phyloP scores from a whole-genome alignment of 805 yeast genomes.

The Wickerhamiella lipophila region DNA sequence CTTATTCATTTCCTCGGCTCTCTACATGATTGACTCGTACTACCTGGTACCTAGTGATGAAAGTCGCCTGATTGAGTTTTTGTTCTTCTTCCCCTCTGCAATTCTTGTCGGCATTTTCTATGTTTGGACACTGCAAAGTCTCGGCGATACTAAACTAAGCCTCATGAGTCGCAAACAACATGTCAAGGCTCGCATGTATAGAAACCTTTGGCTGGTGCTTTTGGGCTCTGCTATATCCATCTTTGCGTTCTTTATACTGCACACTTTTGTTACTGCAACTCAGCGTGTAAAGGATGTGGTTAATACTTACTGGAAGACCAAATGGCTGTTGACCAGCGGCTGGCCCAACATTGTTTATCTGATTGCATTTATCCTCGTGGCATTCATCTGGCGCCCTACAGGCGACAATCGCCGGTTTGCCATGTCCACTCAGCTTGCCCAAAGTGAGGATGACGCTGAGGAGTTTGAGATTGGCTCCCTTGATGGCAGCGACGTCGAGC shows the following conservation, averaged over 20 bases:
- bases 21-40: slow-evolving; percentile 44
- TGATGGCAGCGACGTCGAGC: slow-evolving; percentile 31
- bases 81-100: slow-evolving; percentile 60
- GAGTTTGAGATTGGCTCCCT: slow-evolving; percentile 52
- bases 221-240: slow-evolving; percentile 58
- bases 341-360: slow-evolving; percentile 90
- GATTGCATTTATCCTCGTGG: slow-evolving; percentile 66
- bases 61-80: slow-evolving; percentile 38
- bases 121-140: slow-evolving; percentile 55
- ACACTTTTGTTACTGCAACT: slow-evolving; percentile 57
- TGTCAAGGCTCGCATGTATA: slow-evolving; percentile 81
- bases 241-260: slow-evolving; percentile 55
- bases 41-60: slow-evolving; percentile 34
- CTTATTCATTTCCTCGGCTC: slow-evolving; percentile 43
- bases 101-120: slow-evolving; percentile 61
- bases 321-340: slow-evolving; percentile 80
- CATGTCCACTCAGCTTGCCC: slow-evolving; percentile 74
- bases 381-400: slow-evolving; percentile 96
- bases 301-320: slow-evolving; percentile 82
- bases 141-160: slow-evolving; percentile 59
- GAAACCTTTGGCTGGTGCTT: slow-evolving; percentile 59
- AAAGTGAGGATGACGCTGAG: slow-evolving; percentile 58
- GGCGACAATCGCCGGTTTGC: slow-evolving; percentile 91
- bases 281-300: slow-evolving; percentile 65
- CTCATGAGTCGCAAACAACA: slow-evolving; percentile 78